Percentiles rank a stretch among this genome's conserved stretches.
Evolutionary conservation across 2,329 filamentous ascomycete species (phyloP).

Genomic region (Verticillium longisporum): DNA sequence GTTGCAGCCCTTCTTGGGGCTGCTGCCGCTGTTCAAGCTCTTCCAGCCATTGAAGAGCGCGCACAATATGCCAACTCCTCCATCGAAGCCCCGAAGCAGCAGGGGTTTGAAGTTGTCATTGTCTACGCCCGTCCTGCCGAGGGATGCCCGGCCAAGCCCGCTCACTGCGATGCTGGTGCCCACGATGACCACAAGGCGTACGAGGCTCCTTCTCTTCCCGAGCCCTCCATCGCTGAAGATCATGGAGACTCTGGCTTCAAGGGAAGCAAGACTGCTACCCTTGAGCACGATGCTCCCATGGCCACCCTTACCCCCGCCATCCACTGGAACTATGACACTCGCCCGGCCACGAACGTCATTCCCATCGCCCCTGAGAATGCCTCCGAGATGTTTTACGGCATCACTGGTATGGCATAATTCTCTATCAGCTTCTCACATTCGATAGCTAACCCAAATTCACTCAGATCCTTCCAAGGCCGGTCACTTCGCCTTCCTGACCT

Average conservation of each 20-base stretch:
- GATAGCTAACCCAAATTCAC: neutral
- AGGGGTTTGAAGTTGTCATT: slow-evolving; percentile 5
- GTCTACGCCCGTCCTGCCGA: neutral
- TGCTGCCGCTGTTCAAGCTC: neutral
- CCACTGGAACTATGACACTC: slow-evolving; percentile 18
- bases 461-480: slow-evolving; percentile 15
- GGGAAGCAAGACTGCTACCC: neutral
- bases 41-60: neutral
- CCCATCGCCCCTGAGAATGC: slow-evolving; percentile 14
- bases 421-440: neutral
- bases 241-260: neutral
- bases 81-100: neutral
- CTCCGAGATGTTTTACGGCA: slow-evolving; percentile 17
- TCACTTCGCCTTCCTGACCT: slow-evolving; percentile 18
- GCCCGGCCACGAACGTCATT: slow-evolving; percentile 13
- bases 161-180: neutral
- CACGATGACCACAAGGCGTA: neutral
- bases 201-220: neutral
- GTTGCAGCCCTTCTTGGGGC: slow-evolving; percentile 1
- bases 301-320: slow-evolving; percentile 7
- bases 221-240: neutral
- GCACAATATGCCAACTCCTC: neutral
- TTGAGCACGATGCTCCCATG: neutral
- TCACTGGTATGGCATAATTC: slow-evolving; percentile 4
- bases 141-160: neutral